Base-by-base conservation (phyloP, 2,329 filamentous ascomycete species). In the Dactylellina parvicollis region DNA sequence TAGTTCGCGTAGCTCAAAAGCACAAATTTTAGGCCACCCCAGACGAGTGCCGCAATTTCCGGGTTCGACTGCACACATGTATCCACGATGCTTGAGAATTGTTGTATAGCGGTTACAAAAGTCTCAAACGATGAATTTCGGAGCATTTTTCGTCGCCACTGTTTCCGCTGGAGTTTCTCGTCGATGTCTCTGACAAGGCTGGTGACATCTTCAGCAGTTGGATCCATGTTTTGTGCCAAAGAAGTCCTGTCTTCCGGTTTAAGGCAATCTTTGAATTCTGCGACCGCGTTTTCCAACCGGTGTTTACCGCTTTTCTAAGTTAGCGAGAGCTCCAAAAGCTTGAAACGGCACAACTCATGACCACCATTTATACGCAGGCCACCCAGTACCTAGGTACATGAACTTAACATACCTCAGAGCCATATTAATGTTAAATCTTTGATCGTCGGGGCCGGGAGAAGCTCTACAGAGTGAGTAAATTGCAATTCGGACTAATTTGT, bases 11-110 rank as follows among this genome's bases (percentile, higher is more conserved):
- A n/a, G n/a, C n/a, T n/a, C 78, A 80, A 77, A 56, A 84, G 78
- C 12, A 82, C 80, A 30, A 83, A 71, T 64, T 81, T 81, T 1
- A 83, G 75, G 40, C 80, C 81, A 2, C 82, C 82, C 82, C 81
- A 84, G 18, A 83, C 78, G 3, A 83, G 76, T 2, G 80, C 80
- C 8, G 82, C 80, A 30, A 82, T 80, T 32, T 78, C 76, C 1
- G 79, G 80, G 66, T 82, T 74, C 0, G 81, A 80, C 0, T 80
- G 81, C 3, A 81, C 79, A 14, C 79, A 81, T 0, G 79, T 82
- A 16, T 80, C 79, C 8, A 82, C 61, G 5, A 82, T 59, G 4
- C 76, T 36, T 2, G 79, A 80, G 52, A 83, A 83, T 1, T 79
- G 76, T 12, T 81, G 79, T 2, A 82, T 77, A 9, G 80, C 81